Percentiles rank a stretch among this genome's conserved stretches.
Evolutionary conservation across 83 land plant genomes (phyloP).

Genomic region (Picea abies): DNA sequence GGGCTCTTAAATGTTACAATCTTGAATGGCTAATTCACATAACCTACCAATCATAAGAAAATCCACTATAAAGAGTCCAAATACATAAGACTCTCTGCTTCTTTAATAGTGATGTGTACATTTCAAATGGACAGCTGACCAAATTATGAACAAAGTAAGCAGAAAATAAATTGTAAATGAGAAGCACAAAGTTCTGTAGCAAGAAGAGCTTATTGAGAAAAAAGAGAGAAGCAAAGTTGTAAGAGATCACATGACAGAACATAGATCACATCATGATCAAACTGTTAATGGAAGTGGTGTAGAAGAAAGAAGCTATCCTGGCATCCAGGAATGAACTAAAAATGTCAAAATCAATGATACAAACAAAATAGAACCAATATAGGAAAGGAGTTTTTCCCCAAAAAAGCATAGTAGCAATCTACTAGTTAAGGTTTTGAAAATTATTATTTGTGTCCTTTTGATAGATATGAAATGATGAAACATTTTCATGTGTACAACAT

Average conservation of each 20-base stretch:
- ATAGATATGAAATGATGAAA: too few species aligned
- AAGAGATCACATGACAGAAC: neutral
- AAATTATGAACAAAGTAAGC: neutral
- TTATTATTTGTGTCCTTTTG: too few species aligned
- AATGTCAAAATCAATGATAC: neutral
- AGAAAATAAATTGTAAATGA: neutral
- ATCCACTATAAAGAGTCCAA: neutral
- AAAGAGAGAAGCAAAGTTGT: neutral
- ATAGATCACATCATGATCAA: neutral
- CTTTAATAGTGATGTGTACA: neutral
- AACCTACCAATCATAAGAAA: neutral
- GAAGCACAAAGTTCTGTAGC: too few species aligned
- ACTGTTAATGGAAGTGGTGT: neutral
- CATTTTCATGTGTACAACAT: too few species aligned
- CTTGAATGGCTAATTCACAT: neutral
- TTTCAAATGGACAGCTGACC: neutral
- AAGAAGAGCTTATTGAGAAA: neutral
- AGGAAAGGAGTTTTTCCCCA: neutral
- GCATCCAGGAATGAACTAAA: neutral
- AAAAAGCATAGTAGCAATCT: neutral
- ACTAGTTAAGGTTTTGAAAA: too few species aligned
- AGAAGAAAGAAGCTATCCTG: constrained; percentile 1
- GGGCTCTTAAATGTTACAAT: neutral
- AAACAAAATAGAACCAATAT: neutral
- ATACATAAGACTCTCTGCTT: neutral